Percentiles rank a stretch among this genome's conserved stretches.
phyloP scores from a whole-genome alignment of 2,329 filamentous ascomycete genomes.

The Colletotrichum endophyticum region DNA sequence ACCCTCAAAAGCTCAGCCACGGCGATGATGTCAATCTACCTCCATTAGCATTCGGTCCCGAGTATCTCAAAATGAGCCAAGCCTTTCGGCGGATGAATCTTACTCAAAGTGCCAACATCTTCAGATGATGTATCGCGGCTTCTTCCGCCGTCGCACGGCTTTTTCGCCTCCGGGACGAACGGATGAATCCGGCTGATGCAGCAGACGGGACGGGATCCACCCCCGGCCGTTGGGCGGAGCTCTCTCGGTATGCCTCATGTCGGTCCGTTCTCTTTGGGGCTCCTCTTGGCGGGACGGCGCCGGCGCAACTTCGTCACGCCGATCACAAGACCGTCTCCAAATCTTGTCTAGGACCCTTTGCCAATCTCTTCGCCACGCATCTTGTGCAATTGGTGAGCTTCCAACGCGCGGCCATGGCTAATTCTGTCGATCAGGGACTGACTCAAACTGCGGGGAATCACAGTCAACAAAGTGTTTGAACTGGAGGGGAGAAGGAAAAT shows the following conservation, averaged over 20 bases:
- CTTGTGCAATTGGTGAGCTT: neutral
- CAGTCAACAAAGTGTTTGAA: neutral
- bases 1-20: neutral
- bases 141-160: conserved; percentile 1
- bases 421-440: neutral
- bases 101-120: neutral
- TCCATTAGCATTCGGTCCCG: neutral
- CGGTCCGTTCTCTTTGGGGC: neutral
- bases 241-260: neutral
- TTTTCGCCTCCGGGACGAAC: neutral
- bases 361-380: neutral
- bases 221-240: neutral
- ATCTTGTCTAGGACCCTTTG: neutral
- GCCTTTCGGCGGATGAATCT: neutral
- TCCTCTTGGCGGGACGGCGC: conserved; percentile 7
- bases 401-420: neutral
- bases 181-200: neutral
- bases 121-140: conserved; percentile 8
- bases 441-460: neutral
- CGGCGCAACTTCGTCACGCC: neutral
- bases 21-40: neutral
- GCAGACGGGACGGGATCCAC: neutral
- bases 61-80: neutral
- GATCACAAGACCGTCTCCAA: neutral
- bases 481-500: neutral